Base-by-base conservation (phyloP, 768 basidiomycete genomes). In the Coprinopsis sp. region DNA sequence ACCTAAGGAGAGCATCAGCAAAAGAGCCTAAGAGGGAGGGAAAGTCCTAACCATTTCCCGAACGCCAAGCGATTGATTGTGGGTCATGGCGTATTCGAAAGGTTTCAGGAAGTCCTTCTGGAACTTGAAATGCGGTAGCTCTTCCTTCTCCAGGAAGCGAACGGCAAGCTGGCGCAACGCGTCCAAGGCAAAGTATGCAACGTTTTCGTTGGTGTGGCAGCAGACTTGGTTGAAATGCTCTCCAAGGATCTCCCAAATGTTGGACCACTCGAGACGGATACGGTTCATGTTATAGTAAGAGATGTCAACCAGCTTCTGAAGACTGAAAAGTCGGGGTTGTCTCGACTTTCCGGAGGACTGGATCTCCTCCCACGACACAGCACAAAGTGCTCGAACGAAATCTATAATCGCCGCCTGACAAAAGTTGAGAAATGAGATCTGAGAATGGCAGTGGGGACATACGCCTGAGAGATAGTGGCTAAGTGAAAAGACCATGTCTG, bases 211-310 rank as follows among this genome's bases (percentile, higher is more conserved):
- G 60, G 87, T 94, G 63, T 99, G 96, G 65, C 95, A 97, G 64
- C 95, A 98, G 23, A 99, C 94, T 66, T 97, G 87, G 61, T 99
- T 98, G 68, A 99, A 98, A 65, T 99, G 96, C 63, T 96, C 93
- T 41, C 96, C 96, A 8, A 99, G 69, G 41, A 98, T 98, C 56
- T 90, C 87, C 96, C 96, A 99, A 51, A 99, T 74, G 64, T 91
- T 89, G 1, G 91, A 91, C 96, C 96, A 99, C 64, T 99, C 96
- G 38, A 99, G 69, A 65, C 96, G 90, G 60, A 99, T 98, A 38
- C 96, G 86, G 52, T 74, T 85, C 96, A 99, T 99, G 67, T 99
- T 99, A 69, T 99, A 99, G 65, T 99, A 99, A 7, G 94, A 96
- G 46, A 99, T 98, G 61, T 99, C 96, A 31, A 98, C 95, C 28